A percentile compares a stretch with the other conserved stretches of the same genome.
These are phyloP conservation scores for Theobroma grandiflorum DNA, from an alignment of 441 rosid species.

Conservation along the genomic window DNA sequence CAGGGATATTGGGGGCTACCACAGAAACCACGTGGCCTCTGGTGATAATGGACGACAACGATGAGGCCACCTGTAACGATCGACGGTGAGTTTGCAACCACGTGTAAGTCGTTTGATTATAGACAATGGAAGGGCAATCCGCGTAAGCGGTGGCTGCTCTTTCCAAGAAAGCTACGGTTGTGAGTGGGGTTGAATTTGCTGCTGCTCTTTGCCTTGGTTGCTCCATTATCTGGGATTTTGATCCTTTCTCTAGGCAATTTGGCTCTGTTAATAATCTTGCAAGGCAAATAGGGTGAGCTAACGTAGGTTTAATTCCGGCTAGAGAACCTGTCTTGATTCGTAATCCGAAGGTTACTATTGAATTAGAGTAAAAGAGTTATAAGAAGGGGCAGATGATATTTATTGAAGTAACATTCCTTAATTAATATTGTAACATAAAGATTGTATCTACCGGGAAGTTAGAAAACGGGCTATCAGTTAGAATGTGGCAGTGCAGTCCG, in stretches of 20 bases:
- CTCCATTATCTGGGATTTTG: conserved; percentile 40
- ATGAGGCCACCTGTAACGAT: conserved; percentile 55
- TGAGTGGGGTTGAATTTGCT: conserved; percentile 56
- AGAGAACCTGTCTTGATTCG: neutral
- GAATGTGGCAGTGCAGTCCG: too few relatives aligned
- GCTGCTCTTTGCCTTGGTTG: conserved; percentile 46
- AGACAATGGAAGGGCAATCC: conserved; percentile 54
- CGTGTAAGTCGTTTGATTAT: conserved; percentile 41
- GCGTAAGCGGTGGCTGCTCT: conserved; percentile 61
- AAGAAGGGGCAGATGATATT: neutral
- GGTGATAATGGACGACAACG: conserved; percentile 43
- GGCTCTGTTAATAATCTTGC: neutral
- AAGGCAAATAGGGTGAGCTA: neutral
- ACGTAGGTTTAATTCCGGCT: neutral
- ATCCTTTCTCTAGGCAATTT: neutral
- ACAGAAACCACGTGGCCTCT: conserved; percentile 57
- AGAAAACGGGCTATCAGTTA: neutral
- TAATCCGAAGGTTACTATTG: neutral
- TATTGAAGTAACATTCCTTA: neutral
- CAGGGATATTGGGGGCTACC: conserved; percentile 55
- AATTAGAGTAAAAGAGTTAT: neutral
- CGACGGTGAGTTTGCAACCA: conserved; percentile 58
- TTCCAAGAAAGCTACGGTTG: conserved; percentile 58
- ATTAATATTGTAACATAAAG: neutral
- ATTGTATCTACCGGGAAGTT: neutral